A percentile compares a stretch with the other conserved stretches of the same genome.
phyloP scores from a whole-genome alignment of 2,329 filamentous ascomycete species.

The Hortaea werneckii region DNA sequence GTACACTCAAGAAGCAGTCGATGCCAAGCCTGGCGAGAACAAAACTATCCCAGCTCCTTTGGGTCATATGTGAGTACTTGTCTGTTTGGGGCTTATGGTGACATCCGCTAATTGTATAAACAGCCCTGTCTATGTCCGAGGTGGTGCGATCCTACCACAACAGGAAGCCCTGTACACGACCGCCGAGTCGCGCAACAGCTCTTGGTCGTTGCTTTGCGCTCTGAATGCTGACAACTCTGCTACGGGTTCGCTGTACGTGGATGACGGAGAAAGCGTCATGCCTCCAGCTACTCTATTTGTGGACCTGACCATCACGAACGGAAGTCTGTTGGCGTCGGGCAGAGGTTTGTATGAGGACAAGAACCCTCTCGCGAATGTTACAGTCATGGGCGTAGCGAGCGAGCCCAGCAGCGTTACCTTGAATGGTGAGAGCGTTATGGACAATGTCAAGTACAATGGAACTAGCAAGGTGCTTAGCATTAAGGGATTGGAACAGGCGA shows the following conservation, averaged over 20 bases:
- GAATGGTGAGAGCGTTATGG: constrained; percentile 37
- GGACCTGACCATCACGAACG: constrained; percentile 29
- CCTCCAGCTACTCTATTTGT: constrained; percentile 49
- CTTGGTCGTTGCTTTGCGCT: constrained; percentile 58
- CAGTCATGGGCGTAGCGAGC: constrained; percentile 46
- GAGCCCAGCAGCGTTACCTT: constrained; percentile 38
- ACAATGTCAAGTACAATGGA: constrained; percentile 40
- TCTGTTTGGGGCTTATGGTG: no score
- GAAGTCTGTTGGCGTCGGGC: constrained; percentile 39
- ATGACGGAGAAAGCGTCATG: constrained; percentile 47
- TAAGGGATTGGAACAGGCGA: constrained; percentile 39
- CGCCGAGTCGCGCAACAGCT: constrained; percentile 48
- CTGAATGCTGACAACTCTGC: constrained; percentile 47
- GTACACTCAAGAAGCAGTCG: constrained; percentile 55
- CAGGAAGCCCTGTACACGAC: constrained; percentile 63
- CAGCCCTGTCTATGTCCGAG: constrained; percentile 62
- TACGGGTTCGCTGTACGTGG: constrained; percentile 55
- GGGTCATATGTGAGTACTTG: constrained; percentile 44
- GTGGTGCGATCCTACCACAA: constrained; percentile 56
- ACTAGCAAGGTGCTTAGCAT: constrained; percentile 42
- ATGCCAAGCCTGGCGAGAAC: constrained; percentile 44
- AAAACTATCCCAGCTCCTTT: constrained; percentile 51
- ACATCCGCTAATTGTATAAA: not conserved
- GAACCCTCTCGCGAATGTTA: constrained; percentile 52
- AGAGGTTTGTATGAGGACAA: constrained; percentile 45